Base-by-base conservation (phyloP, 2,329 filamentous ascomycete genomes). In the Lecanicillium sp. region DNA sequence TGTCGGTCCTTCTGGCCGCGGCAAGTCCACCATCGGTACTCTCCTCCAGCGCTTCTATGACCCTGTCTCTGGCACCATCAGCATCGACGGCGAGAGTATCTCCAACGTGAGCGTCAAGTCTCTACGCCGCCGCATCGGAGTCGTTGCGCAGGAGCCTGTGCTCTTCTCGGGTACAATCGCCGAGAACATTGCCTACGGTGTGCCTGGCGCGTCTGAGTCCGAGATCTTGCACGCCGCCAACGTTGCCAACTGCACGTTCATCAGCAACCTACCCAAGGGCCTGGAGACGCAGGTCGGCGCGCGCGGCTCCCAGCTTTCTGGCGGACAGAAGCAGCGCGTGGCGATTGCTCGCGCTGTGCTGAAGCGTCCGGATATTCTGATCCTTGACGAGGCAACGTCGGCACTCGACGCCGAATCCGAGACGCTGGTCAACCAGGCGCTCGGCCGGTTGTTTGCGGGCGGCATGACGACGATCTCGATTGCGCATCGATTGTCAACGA, bases 401-500 rank as follows among this genome's bases (percentile, higher is more conserved):
- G 93, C 93, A 0, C 77, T 98, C 8, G 93, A 98, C 62, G 93
- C 93, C n/a, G 93, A 98, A 67, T 95, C 89, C 0, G 93, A 98
- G 67, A 97, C 93, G 0, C 78, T 97, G 3, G 94, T 98, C 50
- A 98, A 98, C 63, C 84, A 89, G 58, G 94, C 93, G 3, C 75
- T 98, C 2, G 81, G 81, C 8, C 81, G 81, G 39, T 77, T 98
- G 23, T 82, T 98, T 21, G 78, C 81, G 53, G 90, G 90, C 26
- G 86, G 85, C 61, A 96, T 93, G 67, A 98, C 94, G 0, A 98
- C 93, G 11, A 97, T 98, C 62, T 95, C 88, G 47, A 98, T 98
- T 60, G 94, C 93, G 1, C 93, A 98, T 68, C 83, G 94, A 39
- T 76, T 97, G 5, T 95, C 88, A 2, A 98, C 93, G 1, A 98